These are phyloP conservation scores for Sedum album DNA, from an alignment of 164 flowering plant genomes.

Conservation along the genomic window DNA sequence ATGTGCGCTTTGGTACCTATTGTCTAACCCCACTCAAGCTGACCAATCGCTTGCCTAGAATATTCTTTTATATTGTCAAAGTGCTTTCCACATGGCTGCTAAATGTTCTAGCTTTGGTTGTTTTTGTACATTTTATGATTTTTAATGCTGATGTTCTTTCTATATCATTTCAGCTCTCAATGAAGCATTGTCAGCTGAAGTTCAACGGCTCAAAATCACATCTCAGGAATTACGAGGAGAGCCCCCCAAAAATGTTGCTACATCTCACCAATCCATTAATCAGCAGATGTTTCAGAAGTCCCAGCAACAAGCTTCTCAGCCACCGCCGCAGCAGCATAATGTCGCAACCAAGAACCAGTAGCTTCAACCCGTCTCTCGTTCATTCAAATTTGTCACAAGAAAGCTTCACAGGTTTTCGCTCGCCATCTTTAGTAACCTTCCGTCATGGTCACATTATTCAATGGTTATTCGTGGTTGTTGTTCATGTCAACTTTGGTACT, in stretches of 20 bases:
- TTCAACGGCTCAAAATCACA: constrained; percentile 47
- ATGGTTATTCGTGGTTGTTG: neutral
- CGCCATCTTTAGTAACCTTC: neutral
- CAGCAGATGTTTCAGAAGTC: constrained; percentile 7
- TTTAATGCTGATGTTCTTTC: neutral
- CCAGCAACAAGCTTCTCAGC: neutral
- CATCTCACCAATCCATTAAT: constrained; percentile 5
- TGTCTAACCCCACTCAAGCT: neutral
- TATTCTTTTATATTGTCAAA: neutral
- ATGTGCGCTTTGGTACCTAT: neutral
- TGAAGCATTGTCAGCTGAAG: constrained; percentile 54
- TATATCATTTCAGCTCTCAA: constrained; percentile 41
- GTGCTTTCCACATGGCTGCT: neutral
- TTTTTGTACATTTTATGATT: neutral
- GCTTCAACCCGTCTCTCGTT: neutral
- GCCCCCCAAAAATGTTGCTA: neutral
- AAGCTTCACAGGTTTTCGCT: neutral
- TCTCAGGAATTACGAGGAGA: constrained; percentile 23
- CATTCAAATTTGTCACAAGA: neutral
- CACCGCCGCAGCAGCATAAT: neutral
- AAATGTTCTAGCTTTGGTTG: neutral
- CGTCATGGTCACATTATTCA: neutral
- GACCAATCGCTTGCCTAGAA: neutral
- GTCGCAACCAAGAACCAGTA: constrained; percentile 4
- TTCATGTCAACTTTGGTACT: neutral